These are phyloP conservation scores for Colletotrichum nymphaeae DNA, from an alignment of 2,329 filamentous ascomycete species.

Conservation along the genomic window DNA sequence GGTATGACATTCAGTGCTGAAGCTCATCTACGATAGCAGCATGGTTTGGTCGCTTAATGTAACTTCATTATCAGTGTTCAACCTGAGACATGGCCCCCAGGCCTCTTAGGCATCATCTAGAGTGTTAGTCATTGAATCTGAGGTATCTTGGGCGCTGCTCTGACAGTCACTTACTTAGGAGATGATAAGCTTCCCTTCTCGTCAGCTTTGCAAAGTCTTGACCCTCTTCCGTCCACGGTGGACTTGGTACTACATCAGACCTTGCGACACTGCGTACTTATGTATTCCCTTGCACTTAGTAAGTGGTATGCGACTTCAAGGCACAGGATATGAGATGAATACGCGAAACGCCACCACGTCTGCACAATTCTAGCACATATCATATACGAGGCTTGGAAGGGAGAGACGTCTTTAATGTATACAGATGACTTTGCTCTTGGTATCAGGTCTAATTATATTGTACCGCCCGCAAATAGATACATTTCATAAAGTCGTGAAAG, in stretches of 20 bases:
- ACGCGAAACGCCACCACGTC: background rate
- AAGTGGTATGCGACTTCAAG: no score
- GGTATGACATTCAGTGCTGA: no score
- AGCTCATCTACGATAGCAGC: no score
- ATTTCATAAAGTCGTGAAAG: background rate
- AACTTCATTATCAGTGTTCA: background rate
- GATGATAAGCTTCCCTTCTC: background rate
- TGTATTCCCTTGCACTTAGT: no score
- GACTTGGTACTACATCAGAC: background rate
- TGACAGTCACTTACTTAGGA: background rate
- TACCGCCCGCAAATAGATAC: background rate
- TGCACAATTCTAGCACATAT: background rate
- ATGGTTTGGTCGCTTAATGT: no score
- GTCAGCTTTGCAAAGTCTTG: no score
- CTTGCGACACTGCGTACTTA: no score
- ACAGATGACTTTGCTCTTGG: background rate
- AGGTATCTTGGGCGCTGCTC: background rate
- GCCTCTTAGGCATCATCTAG: background rate
- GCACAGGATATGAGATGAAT: no score
- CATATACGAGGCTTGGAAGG: no score
- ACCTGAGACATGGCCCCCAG: background rate
- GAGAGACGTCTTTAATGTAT: background rate
- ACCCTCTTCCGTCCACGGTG: accelerated
- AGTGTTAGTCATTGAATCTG: background rate
- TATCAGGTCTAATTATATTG: background rate